These are phyloP conservation scores for Pythium apleroticum DNA, from an alignment of 352 stramenopile species.

Conservation along the genomic window DNA sequence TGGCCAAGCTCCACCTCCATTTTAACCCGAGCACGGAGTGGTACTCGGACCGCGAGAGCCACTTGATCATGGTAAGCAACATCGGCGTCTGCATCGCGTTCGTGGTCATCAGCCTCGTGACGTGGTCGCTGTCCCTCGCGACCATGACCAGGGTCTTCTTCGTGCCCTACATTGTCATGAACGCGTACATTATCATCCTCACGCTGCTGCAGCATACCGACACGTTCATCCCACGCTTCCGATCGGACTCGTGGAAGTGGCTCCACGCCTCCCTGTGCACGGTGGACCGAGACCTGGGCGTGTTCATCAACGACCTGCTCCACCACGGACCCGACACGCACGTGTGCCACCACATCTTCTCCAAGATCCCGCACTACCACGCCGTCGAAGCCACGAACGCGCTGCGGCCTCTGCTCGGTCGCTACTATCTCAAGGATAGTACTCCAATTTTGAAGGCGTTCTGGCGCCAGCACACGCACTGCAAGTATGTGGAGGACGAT, in stretches of 20 bases:
- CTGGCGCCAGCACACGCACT: too few species aligned
- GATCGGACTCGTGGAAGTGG: slow-evolving; percentile 94
- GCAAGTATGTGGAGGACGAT: too few species aligned
- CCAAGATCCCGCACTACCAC: too few species aligned
- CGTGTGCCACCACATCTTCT: too few species aligned
- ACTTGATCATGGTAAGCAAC: slow-evolving; percentile 93
- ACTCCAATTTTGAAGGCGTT: too few species aligned
- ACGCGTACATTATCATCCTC: slow-evolving; percentile 96
- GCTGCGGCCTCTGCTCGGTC: too few species aligned
- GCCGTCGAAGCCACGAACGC: too few species aligned
- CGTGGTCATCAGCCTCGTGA: slow-evolving; percentile 47
- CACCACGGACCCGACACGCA: slow-evolving; percentile 98
- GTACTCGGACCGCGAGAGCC: slow-evolving; percentile 91
- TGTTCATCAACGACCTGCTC: slow-evolving; percentile 95
- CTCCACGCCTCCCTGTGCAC: slow-evolving; percentile 96
- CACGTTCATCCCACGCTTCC: slow-evolving; percentile 97
- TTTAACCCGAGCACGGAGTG: slow-evolving; percentile 95
- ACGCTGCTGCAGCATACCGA: slow-evolving; percentile 99
- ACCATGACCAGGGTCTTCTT: slow-evolving; percentile 94
- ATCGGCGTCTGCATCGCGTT: slow-evolving; percentile 86
- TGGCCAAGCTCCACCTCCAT: slow-evolving; percentile 87
- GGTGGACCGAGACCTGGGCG: slow-evolving; percentile 95
- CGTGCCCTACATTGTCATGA: slow-evolving; percentile 95
- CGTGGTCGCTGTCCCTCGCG: slow-evolving; percentile 65
- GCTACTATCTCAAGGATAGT: too few species aligned